Conservation (phyloP, 2,329 filamentous ascomycete genomes). For the Colletotrichum eleusines region DNA sequence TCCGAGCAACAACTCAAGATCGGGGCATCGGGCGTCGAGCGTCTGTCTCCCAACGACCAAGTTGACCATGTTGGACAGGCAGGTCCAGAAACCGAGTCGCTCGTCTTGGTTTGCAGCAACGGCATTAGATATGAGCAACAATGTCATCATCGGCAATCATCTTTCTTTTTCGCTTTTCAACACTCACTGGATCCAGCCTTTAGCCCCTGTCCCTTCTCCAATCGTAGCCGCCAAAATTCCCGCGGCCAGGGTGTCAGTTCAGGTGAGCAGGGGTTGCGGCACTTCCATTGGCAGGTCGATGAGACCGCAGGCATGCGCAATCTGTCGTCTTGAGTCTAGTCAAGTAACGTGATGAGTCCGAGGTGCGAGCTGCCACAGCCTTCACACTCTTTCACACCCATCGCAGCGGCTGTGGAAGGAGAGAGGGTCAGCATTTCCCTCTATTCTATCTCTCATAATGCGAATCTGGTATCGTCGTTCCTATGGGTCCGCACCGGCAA, state of each 20-base stretch:
- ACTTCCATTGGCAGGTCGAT: slow-evolving; percentile 49
- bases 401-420: slow-evolving; percentile 19
- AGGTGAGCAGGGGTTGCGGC: slow-evolving; percentile 49
- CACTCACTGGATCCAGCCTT: neutral
- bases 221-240: slow-evolving; percentile 51
- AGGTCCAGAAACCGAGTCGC: slow-evolving; percentile 12
- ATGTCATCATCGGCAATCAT: slow-evolving; percentile 5
- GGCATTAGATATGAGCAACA: slow-evolving; percentile 17
- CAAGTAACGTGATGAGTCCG: slow-evolving; percentile 52
- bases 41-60: slow-evolving; percentile 6
- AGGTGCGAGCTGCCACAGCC: slow-evolving; percentile 45
- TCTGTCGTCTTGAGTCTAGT: slow-evolving; percentile 40
- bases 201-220: slow-evolving; percentile 45
- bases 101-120: slow-evolving; percentile 21
- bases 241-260: slow-evolving; percentile 46
- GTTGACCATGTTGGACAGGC: neutral
- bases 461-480: neutral
- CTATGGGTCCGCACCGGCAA: slow-evolving; percentile 20
- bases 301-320: slow-evolving; percentile 46
- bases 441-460: neutral
- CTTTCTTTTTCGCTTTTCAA: neutral
- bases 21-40: neutral
- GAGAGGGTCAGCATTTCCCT: neutral
- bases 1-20: slow-evolving; percentile 25
- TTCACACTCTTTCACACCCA: slow-evolving; percentile 33